Base-by-base conservation (phyloP, 2,329 filamentous ascomycete genomes). In the Fusarium oligoseptatum region DNA sequence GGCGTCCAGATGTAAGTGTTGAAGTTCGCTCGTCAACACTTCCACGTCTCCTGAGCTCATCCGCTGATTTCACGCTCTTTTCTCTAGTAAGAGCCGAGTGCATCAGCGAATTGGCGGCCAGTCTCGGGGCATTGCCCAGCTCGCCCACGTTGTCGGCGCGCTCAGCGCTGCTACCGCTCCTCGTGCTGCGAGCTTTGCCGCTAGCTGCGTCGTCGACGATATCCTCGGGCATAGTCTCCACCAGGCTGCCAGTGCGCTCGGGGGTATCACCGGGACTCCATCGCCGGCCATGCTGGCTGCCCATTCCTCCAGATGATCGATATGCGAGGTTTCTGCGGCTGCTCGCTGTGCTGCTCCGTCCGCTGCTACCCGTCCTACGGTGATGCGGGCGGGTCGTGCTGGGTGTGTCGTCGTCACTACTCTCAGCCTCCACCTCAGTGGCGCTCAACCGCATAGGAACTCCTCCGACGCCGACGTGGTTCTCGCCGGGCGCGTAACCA, bases 361-460 rank as follows among this genome's bases (percentile, higher is more conserved):
- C 93, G 78, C 93, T 95, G 81, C 93, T 95, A 55, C 93, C 92
- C 24, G 91, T 93, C 73, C 93, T 87, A 72, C 91, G 90, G 83
- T 95, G 93, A 74, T 91, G 87, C 83, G 88, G 78, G 69, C 86
- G 87, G 76, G 85, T 83, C 76, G 82, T 80, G 60, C 83, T 80
- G 37, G 84, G 82, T 17, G 83, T 81, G 48, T 93, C 93, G 52
- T 94, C 92, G 62, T 95, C 94, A 80, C 92, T 94, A 77, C 95
- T 94, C 75, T 92, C 95, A 75, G 94, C 95, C 78, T 97, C 95
- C 15, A 98, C 94, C 83, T 99, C 97, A 60, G 94, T 97, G n/a
- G 97, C 96, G 81, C 94, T 97, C 72, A 99, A 87, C 50, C 97
- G 92, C 83, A 98, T 91, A 3, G 97, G 97, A 43, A 98, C 95